phyloP scores from a whole-genome alignment of 108 stramenopile species.

The Discostella pseudostelligera region DNA sequence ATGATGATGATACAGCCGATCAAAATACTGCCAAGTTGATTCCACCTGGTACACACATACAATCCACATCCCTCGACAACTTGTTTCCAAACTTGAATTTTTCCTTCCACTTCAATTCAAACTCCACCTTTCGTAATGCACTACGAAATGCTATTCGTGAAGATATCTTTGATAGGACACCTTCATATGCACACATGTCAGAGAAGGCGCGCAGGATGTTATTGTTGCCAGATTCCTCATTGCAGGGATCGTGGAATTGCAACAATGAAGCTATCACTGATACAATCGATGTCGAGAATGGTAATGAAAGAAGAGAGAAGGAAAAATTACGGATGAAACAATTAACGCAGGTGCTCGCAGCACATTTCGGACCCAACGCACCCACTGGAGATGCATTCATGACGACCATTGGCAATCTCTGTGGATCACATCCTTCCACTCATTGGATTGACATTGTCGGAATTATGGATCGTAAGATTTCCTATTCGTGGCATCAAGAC shows the following conservation, averaged over 20 bases:
- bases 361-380: constrained; percentile 46
- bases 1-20: not conserved
- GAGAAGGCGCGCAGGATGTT: constrained; percentile 64
- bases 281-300: not conserved
- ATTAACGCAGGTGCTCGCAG: constrained; percentile 48
- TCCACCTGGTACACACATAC: constrained; percentile 14
- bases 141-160: constrained; percentile 62
- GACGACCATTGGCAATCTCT: constrained; percentile 56
- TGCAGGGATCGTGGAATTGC: constrained; percentile 78
- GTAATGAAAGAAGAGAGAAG: constrained; percentile 4
- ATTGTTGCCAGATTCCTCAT: constrained; percentile 66
- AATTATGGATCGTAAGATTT: constrained; percentile 51
- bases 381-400: constrained; percentile 76
- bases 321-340: constrained; percentile 41
- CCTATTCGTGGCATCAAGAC: constrained; percentile 79
- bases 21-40: not conserved
- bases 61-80: constrained; percentile 51
- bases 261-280: not conserved
- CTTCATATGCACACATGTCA: constrained; percentile 57
- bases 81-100: constrained; percentile 47
- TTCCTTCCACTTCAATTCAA: constrained; percentile 43
- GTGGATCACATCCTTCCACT: constrained; percentile 58
- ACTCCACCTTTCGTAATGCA: constrained; percentile 47
- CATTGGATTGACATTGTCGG: constrained; percentile 87
- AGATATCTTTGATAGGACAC: constrained; percentile 75